Conservation (phyloP, 768 basidiomycete genomes). For the Coprinopsis marcescibilis region DNA sequence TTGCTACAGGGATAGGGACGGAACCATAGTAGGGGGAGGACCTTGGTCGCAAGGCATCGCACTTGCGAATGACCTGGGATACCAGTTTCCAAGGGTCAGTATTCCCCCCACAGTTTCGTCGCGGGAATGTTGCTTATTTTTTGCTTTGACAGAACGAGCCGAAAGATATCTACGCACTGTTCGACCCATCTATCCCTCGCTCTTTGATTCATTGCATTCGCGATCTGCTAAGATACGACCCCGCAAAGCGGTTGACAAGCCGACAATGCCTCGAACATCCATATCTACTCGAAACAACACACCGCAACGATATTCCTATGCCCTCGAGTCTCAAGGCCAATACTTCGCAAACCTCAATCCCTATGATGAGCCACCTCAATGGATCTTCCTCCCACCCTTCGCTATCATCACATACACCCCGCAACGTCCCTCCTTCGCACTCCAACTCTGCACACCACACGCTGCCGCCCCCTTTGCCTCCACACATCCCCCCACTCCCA, state of each 20-base stretch:
- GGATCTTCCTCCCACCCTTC: constrained; percentile 28
- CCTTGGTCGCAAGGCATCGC: constrained; percentile 80
- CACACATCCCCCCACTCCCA: constrained; percentile 40
- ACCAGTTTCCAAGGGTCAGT: constrained; percentile 82
- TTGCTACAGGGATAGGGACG: constrained; percentile 77
- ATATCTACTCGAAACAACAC: constrained; percentile 79
- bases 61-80: constrained; percentile 83
- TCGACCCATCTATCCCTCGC: constrained; percentile 70
- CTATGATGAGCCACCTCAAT: constrained; percentile 29
- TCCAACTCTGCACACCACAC: constrained; percentile 34
- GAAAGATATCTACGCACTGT: constrained; percentile 63
- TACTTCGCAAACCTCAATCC: constrained; percentile 28
- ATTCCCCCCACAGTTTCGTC: constrained; percentile 3
- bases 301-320: constrained; percentile 59
- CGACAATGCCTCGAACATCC: constrained; percentile 82
- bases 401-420: constrained; percentile 27
- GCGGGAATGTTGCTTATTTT: constrained; percentile 8
- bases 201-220: constrained; percentile 88
- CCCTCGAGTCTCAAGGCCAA: constrained; percentile 43
- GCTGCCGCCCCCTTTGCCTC: constrained; percentile 33
- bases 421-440: constrained; percentile 40
- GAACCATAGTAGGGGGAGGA: constrained; percentile 76
- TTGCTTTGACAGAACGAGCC: constrained; percentile 48
- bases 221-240: constrained; percentile 90
- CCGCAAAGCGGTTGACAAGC: constrained; percentile 79